Percentiles rank a stretch among this genome's conserved stretches.
phyloP scores from a whole-genome alignment of 2,329 filamentous ascomycete genomes.

The Epichloe gansuensis region DNA sequence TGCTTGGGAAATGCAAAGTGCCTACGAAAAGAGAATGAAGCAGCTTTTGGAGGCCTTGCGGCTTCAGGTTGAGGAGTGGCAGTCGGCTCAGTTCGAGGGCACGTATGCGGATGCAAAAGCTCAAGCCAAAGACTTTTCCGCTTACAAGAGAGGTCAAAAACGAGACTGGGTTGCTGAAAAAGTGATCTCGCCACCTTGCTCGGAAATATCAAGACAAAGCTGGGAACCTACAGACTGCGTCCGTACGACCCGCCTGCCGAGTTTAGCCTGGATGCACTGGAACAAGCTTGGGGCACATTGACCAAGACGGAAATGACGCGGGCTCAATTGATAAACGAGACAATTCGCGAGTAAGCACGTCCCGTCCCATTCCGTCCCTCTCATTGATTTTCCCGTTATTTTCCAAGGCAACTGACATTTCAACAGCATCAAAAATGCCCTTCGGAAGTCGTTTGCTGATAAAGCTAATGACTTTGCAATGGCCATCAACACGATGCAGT shows the following conservation, averaged over 20 bases:
- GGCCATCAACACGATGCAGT: conserved; percentile 85
- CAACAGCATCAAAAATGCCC: conserved; percentile 76
- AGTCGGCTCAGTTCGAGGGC: conserved; percentile 70
- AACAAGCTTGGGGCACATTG: conserved; percentile 68
- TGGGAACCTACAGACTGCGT: conserved; percentile 84
- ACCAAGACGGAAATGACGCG: conserved; percentile 76
- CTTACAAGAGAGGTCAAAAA: conserved; percentile 87
- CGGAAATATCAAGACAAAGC: conserved; percentile 97
- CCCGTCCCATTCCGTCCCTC: not conserved
- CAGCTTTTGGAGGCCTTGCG: conserved; percentile 65
- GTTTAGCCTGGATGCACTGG: conserved; percentile 68
- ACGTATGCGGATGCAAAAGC: conserved; percentile 87
- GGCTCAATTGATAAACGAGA: conserved; percentile 94
- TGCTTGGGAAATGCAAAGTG: conserved; percentile 98
- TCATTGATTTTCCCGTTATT: not conserved
- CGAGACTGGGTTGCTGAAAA: conserved; percentile 93
- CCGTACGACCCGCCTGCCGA: conserved; percentile 85
- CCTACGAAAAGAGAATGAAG: conserved; percentile 83
- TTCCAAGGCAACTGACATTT: conserved; percentile 16
- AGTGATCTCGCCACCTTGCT: conserved; percentile 85
- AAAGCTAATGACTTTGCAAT: conserved; percentile 98
- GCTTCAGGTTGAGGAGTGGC: conserved; percentile 64
- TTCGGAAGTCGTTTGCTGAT: conserved; percentile 87
- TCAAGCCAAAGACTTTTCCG: conserved; percentile 68
- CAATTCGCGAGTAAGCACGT: conserved; percentile 69